Base-by-base conservation (phyloP, 345 rosid species). In the Streptanthus diversifolius region DNA sequence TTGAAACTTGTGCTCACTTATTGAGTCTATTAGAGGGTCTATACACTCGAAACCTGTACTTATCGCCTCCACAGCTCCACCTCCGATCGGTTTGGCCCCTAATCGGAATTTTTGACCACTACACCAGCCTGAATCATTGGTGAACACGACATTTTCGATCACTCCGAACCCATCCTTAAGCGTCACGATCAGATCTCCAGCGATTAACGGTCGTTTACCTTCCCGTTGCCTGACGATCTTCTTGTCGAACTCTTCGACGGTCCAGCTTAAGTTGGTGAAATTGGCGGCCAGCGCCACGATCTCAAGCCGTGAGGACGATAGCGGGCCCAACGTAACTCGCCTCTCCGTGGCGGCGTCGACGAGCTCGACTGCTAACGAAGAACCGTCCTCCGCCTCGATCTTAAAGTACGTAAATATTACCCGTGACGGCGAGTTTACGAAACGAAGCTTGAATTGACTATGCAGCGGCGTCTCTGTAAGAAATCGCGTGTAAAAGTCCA, bases 41-140 rank as follows among this genome's bases (percentile, higher is more conserved):
- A 78, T 86, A 40, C 90, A 95, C 1, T 60, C 14, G 12, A 92
- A 89, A 0, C 87, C 83, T 51, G 73, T 82, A 18, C 85, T 85
- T 52, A 52, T 70, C 17, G 84, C 96, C 76, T 84, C 96, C 63
- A 69, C 63, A 35, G 65, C 72, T 32, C 69, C 86, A 37, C 73
- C 72, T 11, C 52, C 75, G 11, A 48, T 25, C 2, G 68, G 52
- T 63, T 64, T 79, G 44, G 85, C 96, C 8, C 92, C 98, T 55
- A 92, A 45, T 62, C 89, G 74, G 75, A 92, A 89, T 55, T 55
- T 83, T n/a, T 22, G 24, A 22, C 27, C 27, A 3, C 87, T 7
- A 35, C 89, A 71, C 93, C 90, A 88, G 51, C 84, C 81, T 2
- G 86, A 84, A 33, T 85, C 84, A 33, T 92, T 91, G 0, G 96